phyloP scores from a whole-genome alignment of 2,329 filamentous ascomycete genomes.

The Arachnomyces sp. region DNA sequence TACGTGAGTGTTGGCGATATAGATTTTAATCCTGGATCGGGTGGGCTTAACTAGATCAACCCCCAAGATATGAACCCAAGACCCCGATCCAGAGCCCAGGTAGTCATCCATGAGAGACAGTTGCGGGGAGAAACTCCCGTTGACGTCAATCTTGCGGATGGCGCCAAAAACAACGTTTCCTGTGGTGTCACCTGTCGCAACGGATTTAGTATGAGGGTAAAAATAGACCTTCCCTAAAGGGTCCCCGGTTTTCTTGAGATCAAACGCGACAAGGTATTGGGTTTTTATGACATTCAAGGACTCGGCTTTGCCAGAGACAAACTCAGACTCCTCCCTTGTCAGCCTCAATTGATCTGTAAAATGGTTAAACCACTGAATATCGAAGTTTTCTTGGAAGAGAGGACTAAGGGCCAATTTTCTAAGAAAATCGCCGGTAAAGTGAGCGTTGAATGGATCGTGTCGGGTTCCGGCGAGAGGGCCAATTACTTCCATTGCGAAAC shows the following conservation, averaged over 20 bases:
- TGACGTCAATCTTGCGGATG: conserved; percentile 2
- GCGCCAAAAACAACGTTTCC: conserved; percentile 4
- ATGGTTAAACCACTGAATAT: conserved; percentile 5
- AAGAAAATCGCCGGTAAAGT: conserved; percentile 3
- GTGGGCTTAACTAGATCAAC: conserved; percentile 14
- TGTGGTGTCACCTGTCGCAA: conserved; percentile 6
- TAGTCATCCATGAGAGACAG: conserved; percentile 3
- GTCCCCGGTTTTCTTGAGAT: conserved; percentile 9
- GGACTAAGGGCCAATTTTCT: neutral
- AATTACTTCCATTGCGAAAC: conserved; percentile 7
- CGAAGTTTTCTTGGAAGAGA: too few relatives aligned
- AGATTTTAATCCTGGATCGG: conserved; percentile 15
- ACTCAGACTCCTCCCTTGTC: conserved; percentile 5
- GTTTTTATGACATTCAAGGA: conserved; percentile 7
- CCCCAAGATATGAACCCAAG: conserved; percentile 8
- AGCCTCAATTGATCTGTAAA: conserved; percentile 1
- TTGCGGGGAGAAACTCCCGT: neutral
- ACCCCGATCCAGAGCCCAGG: conserved; percentile 4
- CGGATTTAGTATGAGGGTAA: conserved; percentile 13
- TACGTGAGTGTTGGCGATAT: conserved; percentile 12
- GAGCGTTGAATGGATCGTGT: conserved; percentile 8
- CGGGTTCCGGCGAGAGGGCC: conserved; percentile 2
- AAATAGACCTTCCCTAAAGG: conserved; percentile 15
- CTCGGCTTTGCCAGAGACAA: too few relatives aligned
- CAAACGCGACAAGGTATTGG: conserved; percentile 14